These are phyloP conservation scores for Termitomyces sp. DNA, from an alignment of 768 basidiomycete species.

Conservation along the genomic window DNA sequence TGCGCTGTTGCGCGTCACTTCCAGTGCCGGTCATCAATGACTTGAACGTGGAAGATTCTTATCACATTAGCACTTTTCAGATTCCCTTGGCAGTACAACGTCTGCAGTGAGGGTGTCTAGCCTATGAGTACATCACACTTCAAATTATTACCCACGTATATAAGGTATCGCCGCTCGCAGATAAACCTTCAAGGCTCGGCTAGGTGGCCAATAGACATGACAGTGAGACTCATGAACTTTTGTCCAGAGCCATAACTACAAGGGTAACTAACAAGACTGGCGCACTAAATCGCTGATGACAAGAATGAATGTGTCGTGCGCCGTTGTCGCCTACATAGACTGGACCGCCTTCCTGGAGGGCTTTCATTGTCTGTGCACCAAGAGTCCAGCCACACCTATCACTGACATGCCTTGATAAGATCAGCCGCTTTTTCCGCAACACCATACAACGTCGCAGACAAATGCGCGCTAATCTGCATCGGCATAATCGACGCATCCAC, in stretches of 20 bases:
- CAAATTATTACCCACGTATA: too few species aligned
- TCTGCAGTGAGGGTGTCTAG: too few species aligned
- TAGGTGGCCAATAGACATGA: too few species aligned
- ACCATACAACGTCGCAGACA: slow-evolving; percentile 45
- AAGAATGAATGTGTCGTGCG: background rate
- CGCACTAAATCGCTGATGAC: background rate
- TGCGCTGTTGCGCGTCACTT: background rate
- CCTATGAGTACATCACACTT: too few species aligned
- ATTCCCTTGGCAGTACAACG: too few species aligned
- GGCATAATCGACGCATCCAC: slow-evolving; percentile 48
- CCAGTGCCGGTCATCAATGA: background rate
- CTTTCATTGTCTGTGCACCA: slow-evolving; percentile 7
- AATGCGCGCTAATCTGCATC: slow-evolving; percentile 40
- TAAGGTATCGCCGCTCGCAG: too few species aligned
- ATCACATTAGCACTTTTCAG: too few species aligned
- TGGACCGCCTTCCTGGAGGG: background rate
- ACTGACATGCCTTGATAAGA: slow-evolving; percentile 37
- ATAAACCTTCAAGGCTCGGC: too few species aligned
- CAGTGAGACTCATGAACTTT: background rate
- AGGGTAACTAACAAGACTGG: background rate
- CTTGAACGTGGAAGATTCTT: too few species aligned
- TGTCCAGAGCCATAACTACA: background rate
- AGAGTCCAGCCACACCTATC: background rate
- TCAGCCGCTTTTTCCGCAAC: slow-evolving; percentile 51
- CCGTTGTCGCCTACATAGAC: background rate